These are phyloP conservation scores for Penicillium argentinense DNA, from an alignment of 495 filamentous ascomycete species.

Conservation along the genomic window DNA sequence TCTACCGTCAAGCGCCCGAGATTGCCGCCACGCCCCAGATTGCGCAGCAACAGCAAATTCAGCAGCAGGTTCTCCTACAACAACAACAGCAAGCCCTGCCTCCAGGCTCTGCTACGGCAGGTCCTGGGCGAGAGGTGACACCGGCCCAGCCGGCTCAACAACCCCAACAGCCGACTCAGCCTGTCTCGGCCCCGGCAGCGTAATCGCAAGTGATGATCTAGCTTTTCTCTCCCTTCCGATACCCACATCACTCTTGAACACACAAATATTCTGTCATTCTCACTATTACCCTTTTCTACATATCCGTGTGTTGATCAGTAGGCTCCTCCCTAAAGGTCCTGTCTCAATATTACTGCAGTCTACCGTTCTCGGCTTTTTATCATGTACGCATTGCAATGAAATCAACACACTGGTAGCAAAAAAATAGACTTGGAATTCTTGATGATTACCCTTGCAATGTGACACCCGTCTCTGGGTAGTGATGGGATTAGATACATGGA, in stretches of 20 bases:
- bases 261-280: neutral
- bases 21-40: conserved; percentile 47
- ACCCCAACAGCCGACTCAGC: conserved; percentile 10
- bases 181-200: conserved; percentile 33
- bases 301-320: too few species aligned
- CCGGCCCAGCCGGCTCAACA: conserved; percentile 16
- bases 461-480: too few species aligned
- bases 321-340: too few species aligned
- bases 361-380: conserved; percentile 16
- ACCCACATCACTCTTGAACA: conserved; percentile 7
- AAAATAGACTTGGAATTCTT: neutral
- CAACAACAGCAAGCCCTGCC: conserved; percentile 41
- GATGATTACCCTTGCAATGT: neutral
- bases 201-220: conserved; percentile 15
- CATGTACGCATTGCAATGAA: conserved; percentile 1
- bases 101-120: conserved; percentile 41
- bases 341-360: conserved; percentile 25
- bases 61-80: conserved; percentile 40
- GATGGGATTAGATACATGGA: conserved; percentile 10
- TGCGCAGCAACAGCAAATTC: conserved; percentile 47
- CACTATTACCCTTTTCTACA: conserved; percentile 10
- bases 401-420: neutral
- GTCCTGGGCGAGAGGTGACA: conserved; percentile 36
- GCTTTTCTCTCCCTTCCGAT: conserved; percentile 1
- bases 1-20: conserved; percentile 90